Evolutionary conservation across 176 grass and related monocot species (phyloP), one percentile per base, ranked within the genome.

Genomic region (Aegilops speltoides): DNA sequence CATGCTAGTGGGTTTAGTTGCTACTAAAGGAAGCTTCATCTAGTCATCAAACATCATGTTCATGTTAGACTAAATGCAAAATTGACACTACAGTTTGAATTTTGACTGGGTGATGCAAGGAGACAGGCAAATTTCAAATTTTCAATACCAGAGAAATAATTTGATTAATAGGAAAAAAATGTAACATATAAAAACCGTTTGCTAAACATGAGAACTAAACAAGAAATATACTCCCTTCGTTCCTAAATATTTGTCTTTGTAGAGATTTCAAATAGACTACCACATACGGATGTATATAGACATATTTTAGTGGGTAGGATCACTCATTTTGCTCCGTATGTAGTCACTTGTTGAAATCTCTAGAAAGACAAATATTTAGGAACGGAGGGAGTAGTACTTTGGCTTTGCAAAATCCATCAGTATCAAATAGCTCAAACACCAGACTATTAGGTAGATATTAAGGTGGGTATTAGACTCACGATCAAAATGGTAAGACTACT

Each of bases 371-470:
- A 28, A 28, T 33, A 33, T 33, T 33, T 33, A 5, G 32, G 32
- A 5, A 38, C 6, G 36, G 36, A 38, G 6, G 36, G 36, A 38
- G 36, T 38, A 41, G 38, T 41, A 10, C 59, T 68, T 7, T 0
- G 13, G 43, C 5, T 79, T 40, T 68, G 43, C 0, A 26, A 84
- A 84, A 77, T 38, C 7, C 12, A 63, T 33, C n/a, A 19, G 77
- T 71, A 64, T 48, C 62, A 38, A 71, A 88, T 56, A 88, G 52
- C 79, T 81, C 15, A 64, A 84, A 77, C 50, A 34, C 25, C 19
- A 70, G 72, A 63, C 80, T 45, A 70, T 76, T 68, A 80, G 62
- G 34, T 68, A 63, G 5, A 61, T 60, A 81, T 59, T 74, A 57
- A 89, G 68, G 11, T 77, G 71, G 19, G 63, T 11, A 16, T 36